These are phyloP conservation scores for Oxyria digyna DNA, from an alignment of 148 eudicot genomes.

Conservation along the genomic window DNA sequence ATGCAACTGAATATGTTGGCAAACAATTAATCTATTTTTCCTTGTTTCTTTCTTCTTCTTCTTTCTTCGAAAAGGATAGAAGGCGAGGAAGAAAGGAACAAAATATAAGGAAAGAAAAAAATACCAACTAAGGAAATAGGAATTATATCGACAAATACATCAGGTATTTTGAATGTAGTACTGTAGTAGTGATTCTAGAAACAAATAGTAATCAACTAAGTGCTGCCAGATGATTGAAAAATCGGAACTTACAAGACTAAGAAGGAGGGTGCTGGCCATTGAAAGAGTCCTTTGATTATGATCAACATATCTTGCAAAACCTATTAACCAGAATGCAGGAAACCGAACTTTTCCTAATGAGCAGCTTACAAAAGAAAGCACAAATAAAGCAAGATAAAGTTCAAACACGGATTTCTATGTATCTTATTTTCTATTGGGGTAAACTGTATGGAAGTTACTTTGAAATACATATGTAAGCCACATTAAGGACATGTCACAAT, in stretches of 20 bases:
- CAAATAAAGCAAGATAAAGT: not conserved
- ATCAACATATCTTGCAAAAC: constrained; percentile 22
- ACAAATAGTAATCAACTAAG: no score
- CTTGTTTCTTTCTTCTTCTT: constrained; percentile 2
- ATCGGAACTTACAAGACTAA: constrained; percentile 25
- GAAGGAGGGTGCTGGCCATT: constrained; percentile 23
- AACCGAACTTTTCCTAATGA: not conserved
- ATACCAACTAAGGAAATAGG: no score
- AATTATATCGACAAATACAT: no score
- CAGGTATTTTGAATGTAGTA: no score
- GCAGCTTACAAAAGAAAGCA: not conserved
- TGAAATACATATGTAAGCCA: not conserved
- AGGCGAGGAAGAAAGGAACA: not conserved
- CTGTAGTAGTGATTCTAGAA: no score
- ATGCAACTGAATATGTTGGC: not conserved
- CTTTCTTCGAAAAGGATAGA: not conserved
- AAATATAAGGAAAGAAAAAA: not conserved
- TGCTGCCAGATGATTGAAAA: no score
- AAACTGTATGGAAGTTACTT: not conserved
- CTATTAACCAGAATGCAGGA: constrained; percentile 11
- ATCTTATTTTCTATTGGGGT: not conserved
- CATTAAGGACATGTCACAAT: not conserved
- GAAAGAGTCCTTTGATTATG: constrained; percentile 22
- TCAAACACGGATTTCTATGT: not conserved
- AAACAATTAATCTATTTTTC: not conserved